Evolutionary conservation across 345 rosid genomes (phyloP), one percentile per base, ranked within the genome.

Genomic region (Salix exigua): DNA sequence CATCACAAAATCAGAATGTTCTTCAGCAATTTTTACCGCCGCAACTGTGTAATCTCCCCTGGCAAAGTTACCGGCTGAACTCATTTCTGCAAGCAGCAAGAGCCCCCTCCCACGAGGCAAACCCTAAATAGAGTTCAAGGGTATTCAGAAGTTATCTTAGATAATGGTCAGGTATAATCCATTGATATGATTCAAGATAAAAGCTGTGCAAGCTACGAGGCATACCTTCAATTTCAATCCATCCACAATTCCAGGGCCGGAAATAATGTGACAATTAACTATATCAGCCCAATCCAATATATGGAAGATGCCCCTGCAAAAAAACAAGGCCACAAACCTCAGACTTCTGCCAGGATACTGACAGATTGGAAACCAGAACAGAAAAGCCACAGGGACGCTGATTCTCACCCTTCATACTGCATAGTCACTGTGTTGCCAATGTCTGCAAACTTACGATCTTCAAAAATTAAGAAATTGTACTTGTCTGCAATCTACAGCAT

Each of bases 351-450:
- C 37, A 64, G 12, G 63, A 46, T 68, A 73, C 62, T 5, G 31
- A 62, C 26, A 76, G 26, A 40, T 33, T 78, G 35, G 21, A 28
- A 73, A 40, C 13, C 4, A 0, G 63, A 26, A 46, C 3, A 0
- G 58, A 26, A 38, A 77, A 26, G 51, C 2, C 31, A 51, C 40
- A 42, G 42, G 62, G 31, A 21, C 50, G n/a, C 72, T 8, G 37
- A 48, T 5, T 13, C 70, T 78, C 81, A 93, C 99, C 97, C 95
- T 89, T 93, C 99, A 78, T 91, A 92, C 83, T 96, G 98, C 99
- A 96, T 90, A 7, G 99, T 92, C 79, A 96, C 98, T 1, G 99
- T 96, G 89, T 96, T 93, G 65, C 99, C 99, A 83, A 96, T 96
- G 82, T 93, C 99, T 5, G 98, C 99, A 87, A 93, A 96, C 87